Evolutionary conservation across 2,329 filamentous ascomycete species (phyloP), one percentile per base, ranked within the genome.

Genomic region (Metarhizium humberi): DNA sequence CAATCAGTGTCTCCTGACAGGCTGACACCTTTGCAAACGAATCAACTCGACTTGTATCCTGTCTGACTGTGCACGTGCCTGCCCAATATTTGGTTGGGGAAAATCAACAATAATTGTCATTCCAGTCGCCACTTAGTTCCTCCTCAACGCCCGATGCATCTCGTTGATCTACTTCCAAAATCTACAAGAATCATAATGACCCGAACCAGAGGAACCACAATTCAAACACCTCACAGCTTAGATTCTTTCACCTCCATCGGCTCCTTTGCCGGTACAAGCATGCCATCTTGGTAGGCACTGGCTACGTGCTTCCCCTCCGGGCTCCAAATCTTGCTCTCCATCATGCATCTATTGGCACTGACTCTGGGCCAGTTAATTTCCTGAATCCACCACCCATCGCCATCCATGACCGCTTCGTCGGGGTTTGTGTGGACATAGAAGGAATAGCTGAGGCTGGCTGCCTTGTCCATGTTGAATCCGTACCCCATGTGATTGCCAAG

Each of bases 291-390:
- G 56, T 78, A 80, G 49, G 75, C 77, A 1, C 75, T 80, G 5
- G 78, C 79, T 1, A 82, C 73, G 59, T 81, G 79, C 25, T 74
- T 69, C 3, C 79, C 78, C 3, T 65, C 60, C 0, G 79, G 78
- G 56, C 78, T 81, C 79, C 79, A 82, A 36, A 79, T 74, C 66
- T 76, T 76, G 54, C 70, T 74, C 63, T 76, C 69, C 57, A 81
- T 65, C 50, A 77, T 70, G 2, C 71, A 75, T 46, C 78, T 68
- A 0, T 77, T 77, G 2, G 74, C 72, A 25, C 67, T 73, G 3
- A 74, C 68, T 25, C 78, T 66, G 3, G 79, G 76, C 63, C 78
- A 81, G 36, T 62, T 71, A 1, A 70, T 69, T 62, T 82, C 79
- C 62, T 80, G 76, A 16, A 81, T 63, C 79, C 79, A 82, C 78